Percentiles rank a stretch among this genome's conserved stretches.
phyloP scores from a whole-genome alignment of 1,284 basidiomycete species.

The Mycosarcoma mackinlayi region DNA sequence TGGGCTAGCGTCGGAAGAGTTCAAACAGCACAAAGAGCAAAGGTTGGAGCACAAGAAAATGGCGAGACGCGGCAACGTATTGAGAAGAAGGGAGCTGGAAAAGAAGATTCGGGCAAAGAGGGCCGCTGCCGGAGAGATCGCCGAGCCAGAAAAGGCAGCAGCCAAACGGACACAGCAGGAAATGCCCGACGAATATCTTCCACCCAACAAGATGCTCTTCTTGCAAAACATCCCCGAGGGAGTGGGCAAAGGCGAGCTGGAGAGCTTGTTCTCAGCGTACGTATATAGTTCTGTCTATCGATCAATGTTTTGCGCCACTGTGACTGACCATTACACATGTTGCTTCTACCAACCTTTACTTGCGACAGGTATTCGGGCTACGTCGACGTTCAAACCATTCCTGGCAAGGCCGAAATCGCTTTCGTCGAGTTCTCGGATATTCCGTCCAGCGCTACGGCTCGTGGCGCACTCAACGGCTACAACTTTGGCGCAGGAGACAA shows the following conservation, averaged over 20 bases:
- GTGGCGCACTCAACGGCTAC: conserved; percentile 64
- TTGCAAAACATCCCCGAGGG: conserved; percentile 74
- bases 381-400: conserved; percentile 63
- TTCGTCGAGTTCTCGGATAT: conserved; percentile 66
- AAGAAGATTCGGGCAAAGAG: conserved; percentile 49
- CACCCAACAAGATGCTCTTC: conserved; percentile 98
- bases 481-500: conserved; percentile 60
- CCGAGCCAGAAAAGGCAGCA: conserved; percentile 27
- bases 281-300: conserved; percentile 2
- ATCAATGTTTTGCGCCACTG: background rate
- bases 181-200: conserved; percentile 98
- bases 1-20: conserved; percentile 24
- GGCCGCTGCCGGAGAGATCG: conserved; percentile 48
- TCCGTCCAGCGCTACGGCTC: conserved; percentile 53
- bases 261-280: conserved; percentile 58
- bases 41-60: conserved; percentile 56
- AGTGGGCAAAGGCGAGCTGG: conserved; percentile 55
- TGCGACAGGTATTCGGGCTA: conserved; percentile 53
- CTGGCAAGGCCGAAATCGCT: conserved; percentile 64
- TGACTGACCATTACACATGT: background rate
- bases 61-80: conserved; percentile 46
- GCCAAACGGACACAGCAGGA: conserved; percentile 48
- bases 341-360: background rate
- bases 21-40: conserved; percentile 73
- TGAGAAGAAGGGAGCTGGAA: conserved; percentile 48